These are phyloP conservation scores for Pseudogymnoascus sp. DNA, from an alignment of 2,329 filamentous ascomycete genomes.

Conservation along the genomic window DNA sequence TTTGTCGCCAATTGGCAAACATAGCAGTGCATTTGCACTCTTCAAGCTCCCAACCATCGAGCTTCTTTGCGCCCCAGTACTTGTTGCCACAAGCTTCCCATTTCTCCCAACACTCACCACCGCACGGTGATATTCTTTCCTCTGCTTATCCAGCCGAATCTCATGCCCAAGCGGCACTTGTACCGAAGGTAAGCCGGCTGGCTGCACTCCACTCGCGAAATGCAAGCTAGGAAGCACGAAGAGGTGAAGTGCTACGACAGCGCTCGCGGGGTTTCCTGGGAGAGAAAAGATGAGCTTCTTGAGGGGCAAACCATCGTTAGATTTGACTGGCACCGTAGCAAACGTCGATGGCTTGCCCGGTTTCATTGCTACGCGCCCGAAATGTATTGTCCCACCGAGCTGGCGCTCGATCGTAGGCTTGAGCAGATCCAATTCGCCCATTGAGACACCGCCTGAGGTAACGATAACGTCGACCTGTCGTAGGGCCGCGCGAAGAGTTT, in stretches of 20 bases:
- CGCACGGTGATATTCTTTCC: constrained; percentile 87
- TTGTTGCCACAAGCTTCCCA: constrained; percentile 62
- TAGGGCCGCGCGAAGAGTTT: constrained; percentile 65
- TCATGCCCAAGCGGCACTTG: constrained; percentile 64
- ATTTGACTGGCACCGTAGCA: constrained; percentile 68
- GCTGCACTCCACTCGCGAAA: constrained; percentile 59
- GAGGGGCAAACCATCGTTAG: constrained; percentile 48
- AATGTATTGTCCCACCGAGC: constrained; percentile 88
- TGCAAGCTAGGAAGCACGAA: constrained; percentile 87
- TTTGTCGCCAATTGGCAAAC: constrained; percentile 44
- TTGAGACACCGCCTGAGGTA: constrained; percentile 89
- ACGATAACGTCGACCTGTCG: constrained; percentile 72
- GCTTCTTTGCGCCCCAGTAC: constrained; percentile 85
- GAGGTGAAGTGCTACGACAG: constrained; percentile 85
- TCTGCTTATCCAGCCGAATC: constrained; percentile 61
- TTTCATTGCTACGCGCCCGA: constrained; percentile 95
- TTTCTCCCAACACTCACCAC: constrained; percentile 57
- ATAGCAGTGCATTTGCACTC: constrained; percentile 78
- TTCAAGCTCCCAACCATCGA: constrained; percentile 82
- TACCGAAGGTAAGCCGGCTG: constrained; percentile 61
- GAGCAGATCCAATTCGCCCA: constrained; percentile 94
- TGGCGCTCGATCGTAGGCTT: constrained; percentile 91
- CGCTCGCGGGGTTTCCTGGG: constrained; percentile 88
- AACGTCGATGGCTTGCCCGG: constrained; percentile 97
- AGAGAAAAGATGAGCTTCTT: constrained; percentile 76